These are phyloP conservation scores for Vickermania spadyakhi DNA, from an alignment of 208 protist species.

Conservation along the genomic window DNA sequence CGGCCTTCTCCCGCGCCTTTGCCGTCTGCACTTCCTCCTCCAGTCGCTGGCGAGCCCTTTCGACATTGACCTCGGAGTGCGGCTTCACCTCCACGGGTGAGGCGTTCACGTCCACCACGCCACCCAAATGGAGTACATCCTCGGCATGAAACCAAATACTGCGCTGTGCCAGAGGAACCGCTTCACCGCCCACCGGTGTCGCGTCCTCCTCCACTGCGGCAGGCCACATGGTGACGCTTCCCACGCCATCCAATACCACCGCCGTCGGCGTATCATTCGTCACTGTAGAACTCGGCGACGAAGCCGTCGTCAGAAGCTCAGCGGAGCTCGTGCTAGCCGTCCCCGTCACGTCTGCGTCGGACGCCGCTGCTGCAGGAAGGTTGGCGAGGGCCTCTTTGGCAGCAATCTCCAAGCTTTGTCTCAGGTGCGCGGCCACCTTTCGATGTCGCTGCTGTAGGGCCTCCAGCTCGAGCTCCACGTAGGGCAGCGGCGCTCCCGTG, in stretches of 20 bases:
- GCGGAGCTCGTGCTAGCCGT: not conserved
- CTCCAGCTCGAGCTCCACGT: conserved; percentile 18
- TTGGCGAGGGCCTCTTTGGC: not conserved
- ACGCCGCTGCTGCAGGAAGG: not conserved
- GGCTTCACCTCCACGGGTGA: conserved; percentile 54
- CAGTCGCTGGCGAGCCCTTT: too few relatives aligned
- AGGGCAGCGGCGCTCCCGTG: conserved; percentile 24
- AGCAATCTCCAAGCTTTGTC: not conserved
- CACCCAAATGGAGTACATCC: conserved; percentile 44
- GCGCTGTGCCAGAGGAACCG: conserved; percentile 11
- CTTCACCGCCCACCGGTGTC: conserved; percentile 4
- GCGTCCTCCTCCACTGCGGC: too few relatives aligned
- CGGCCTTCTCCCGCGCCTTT: too few relatives aligned
- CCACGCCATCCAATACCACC: too few relatives aligned
- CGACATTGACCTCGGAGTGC: too few relatives aligned
- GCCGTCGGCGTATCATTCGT: not conserved
- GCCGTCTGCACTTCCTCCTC: too few relatives aligned
- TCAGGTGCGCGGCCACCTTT: not conserved
- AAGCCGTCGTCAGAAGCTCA: conserved; percentile 3
- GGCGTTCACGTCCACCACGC: conserved; percentile 70
- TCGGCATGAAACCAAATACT: conserved; percentile 61
- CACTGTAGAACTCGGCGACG: conserved; percentile 2
- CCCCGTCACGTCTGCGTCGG: not conserved
- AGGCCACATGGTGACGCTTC: too few relatives aligned
- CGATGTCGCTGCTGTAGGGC: conserved; percentile 8